Base-by-base conservation (phyloP, 768 basidiomycete genomes). In the Termitomyces bulborhizus region DNA sequence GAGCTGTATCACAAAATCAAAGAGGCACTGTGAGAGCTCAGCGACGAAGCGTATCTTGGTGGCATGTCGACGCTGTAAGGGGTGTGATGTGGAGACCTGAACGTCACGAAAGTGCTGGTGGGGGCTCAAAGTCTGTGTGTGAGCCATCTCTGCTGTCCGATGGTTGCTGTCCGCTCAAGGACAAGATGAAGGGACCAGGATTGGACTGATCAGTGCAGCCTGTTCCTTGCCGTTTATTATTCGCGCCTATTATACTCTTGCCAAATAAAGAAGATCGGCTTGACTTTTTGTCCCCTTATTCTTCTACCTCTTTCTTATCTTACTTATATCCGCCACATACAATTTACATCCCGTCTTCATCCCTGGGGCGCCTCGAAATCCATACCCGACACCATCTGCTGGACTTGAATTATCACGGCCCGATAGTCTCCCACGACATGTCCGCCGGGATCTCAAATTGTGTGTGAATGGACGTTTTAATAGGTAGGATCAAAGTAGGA, bases 1-100 rank as follows among this genome's bases (percentile, higher is more conserved):
- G 48, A 95, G 81, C 70, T 94, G 93, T 59, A 95, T 81, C 55
- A 96, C 93, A 70, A 95, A 97, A 72, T 94, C 88, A 75, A 91
- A 92, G 58, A 96, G 83, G 62, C 87, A 92, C 65, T 91, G 88
- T 12, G 93, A 93, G 63, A 96, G 85, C 66, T 93, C 90, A 27
- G 76, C 73, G 61, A 82, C 75, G 77, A 91, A 89, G 54, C 82
- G 83, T 65, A 86, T 83, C 63, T 81, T 76, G 67, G 76, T 67
- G 57, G 66, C 65, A 65, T 72, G 73, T 47, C 76, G 65, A 45
- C 74, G 76, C 45, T 70, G 73, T 49, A 69, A 65, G 53, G 71
- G 70, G 51, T 68, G 64, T 31, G 69, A 61, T 16, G 55, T 55
- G 18, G 68, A 50, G 32, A 65, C 46, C 59, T 70, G 68, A 46